Evolutionary conservation across 805 yeast species (phyloP).

Genomic region (Starmerella vitae): DNA sequence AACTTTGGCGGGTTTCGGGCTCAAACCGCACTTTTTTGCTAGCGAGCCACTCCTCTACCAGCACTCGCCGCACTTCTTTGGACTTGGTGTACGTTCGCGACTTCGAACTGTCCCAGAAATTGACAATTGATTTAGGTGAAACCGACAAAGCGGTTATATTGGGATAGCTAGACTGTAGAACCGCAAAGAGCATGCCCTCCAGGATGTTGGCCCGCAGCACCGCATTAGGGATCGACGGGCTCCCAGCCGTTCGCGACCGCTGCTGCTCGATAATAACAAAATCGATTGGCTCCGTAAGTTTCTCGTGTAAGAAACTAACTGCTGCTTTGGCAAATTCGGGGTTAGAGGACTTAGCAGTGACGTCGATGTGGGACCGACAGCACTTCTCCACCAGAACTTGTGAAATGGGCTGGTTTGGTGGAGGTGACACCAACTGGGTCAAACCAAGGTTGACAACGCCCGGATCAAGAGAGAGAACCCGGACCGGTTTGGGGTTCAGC

Average conservation of each 20-base stretch:
- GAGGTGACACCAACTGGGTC: conserved; percentile 15
- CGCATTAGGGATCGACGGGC: conserved; percentile 36
- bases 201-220: conserved; percentile 41
- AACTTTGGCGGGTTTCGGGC: background rate
- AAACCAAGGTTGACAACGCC: conserved; percentile 27
- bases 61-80: conserved; percentile 18
- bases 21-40: conserved; percentile 7
- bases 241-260: conserved; percentile 38
- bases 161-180: conserved; percentile 15
- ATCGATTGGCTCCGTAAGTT: conserved; percentile 26
- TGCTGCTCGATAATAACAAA: conserved; percentile 43
- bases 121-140: conserved; percentile 20
- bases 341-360: conserved; percentile 17
- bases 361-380: conserved; percentile 8
- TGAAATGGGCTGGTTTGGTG: conserved; percentile 2
- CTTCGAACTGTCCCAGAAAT: conserved; percentile 19
- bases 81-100: conserved; percentile 16
- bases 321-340: conserved; percentile 24
- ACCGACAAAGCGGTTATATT: conserved; percentile 16
- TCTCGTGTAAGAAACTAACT: conserved; percentile 10
- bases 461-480: conserved; percentile 26
- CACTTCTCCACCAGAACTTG: conserved; percentile 8
- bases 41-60: conserved; percentile 19
- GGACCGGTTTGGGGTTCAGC: background rate
- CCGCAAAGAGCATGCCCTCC: conserved; percentile 37